These are phyloP conservation scores for Candolleomyces aberdarensis DNA, from an alignment of 768 basidiomycete species.

Conservation along the genomic window DNA sequence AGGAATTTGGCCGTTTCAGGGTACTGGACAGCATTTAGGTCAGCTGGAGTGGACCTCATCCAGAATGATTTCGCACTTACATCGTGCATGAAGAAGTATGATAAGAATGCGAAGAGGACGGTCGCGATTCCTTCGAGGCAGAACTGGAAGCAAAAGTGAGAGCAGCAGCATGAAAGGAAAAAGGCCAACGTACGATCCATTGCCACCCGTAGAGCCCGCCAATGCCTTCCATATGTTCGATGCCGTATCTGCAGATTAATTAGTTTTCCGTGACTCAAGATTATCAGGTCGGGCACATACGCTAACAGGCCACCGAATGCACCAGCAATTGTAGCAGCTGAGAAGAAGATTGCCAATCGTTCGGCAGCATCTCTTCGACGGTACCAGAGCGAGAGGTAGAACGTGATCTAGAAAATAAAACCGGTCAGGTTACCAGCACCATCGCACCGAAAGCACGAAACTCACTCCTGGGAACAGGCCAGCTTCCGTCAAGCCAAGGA, in stretches of 20 bases:
- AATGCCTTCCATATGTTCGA: conserved; percentile 41
- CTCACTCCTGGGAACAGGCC: conserved; percentile 34
- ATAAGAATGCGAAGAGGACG: conserved; percentile 34
- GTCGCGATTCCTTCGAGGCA: conserved; percentile 44
- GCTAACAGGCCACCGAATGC: conserved; percentile 48
- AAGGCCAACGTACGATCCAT: conserved; percentile 37
- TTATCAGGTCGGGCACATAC: conserved; percentile 18
- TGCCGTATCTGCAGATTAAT: conserved; percentile 30
- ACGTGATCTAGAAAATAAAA: conserved; percentile 25
- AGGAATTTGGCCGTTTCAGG: conserved; percentile 58
- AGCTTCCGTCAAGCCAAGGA: conserved; percentile 35
- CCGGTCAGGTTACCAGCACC: not conserved
- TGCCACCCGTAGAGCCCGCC: conserved; percentile 40
- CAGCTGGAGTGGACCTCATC: not conserved
- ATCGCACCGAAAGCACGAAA: not conserved
- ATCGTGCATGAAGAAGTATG: conserved; percentile 55
- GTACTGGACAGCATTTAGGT: conserved; percentile 31
- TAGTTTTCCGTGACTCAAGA: conserved; percentile 2
- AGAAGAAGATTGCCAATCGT: conserved; percentile 61
- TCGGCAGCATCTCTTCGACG: conserved; percentile 51
- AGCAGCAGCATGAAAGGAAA: not conserved
- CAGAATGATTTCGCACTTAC: conserved; percentile 22
- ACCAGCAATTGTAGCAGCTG: conserved; percentile 55
- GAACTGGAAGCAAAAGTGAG: conserved; percentile 24
- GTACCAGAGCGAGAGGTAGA: conserved; percentile 57